Evolutionary conservation across 306 rosid species (phyloP).

Genomic region (Argentina anserina): DNA sequence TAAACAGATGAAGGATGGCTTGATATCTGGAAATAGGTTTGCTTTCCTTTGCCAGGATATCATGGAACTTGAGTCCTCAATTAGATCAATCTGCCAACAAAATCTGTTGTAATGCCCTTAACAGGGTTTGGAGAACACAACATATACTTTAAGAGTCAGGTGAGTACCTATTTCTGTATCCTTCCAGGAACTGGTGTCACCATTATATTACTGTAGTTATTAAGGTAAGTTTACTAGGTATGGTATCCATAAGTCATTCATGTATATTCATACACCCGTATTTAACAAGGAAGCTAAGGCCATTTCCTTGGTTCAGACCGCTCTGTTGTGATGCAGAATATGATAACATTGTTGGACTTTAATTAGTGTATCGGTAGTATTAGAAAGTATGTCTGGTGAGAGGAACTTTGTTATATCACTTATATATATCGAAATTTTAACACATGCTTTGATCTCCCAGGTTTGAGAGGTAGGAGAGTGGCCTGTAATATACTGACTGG

Average conservation of each 20-base stretch:
- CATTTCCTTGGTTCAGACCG: background rate
- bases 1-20: conserved; percentile 51
- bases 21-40: conserved; percentile 55
- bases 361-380: background rate
- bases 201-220: background rate
- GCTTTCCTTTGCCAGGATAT: conserved; percentile 76
- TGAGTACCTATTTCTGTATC: conserved; percentile 18
- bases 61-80: conserved; percentile 75
- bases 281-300: background rate
- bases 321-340: background rate
- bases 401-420: background rate
- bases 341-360: background rate
- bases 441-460: background rate
- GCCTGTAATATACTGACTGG: background rate
- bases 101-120: conserved; percentile 77
- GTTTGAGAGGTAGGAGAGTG: background rate
- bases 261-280: background rate
- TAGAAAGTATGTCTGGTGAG: background rate
- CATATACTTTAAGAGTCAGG: conserved; percentile 82
- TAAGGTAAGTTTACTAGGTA: background rate
- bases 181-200: background rate
- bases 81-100: conserved; percentile 73
- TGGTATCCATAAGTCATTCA: background rate
- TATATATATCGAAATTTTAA: background rate
- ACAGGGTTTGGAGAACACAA: conserved; percentile 98